Evolutionary conservation across 495 filamentous ascomycete genomes (phyloP).

Genomic region (Aspergillus indologenus): DNA sequence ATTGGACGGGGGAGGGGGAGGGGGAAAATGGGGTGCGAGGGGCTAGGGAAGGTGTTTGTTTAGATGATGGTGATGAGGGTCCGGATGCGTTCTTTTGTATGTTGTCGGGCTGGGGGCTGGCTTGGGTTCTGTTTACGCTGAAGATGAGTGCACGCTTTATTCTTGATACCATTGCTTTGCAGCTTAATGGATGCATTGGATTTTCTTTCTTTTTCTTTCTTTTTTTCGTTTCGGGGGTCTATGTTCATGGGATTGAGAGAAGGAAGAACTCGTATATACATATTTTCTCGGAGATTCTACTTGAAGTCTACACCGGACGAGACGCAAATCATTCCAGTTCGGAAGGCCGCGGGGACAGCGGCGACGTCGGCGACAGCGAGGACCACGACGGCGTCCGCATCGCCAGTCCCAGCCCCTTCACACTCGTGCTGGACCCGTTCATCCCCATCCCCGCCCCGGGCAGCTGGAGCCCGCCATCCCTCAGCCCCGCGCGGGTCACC

Average conservation of each 20-base stretch:
- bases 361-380: conserved; percentile 33
- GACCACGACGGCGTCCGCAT: conserved; percentile 39
- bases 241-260: too few species aligned
- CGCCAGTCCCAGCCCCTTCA: conserved; percentile 42
- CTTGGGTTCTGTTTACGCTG: too few species aligned
- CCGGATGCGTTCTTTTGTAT: too few species aligned
- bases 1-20: too few species aligned
- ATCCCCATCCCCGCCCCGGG: conserved; percentile 21
- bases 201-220: background rate
- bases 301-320: too few species aligned
- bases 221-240: too few species aligned
- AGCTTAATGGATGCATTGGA: background rate
- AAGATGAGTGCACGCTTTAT: too few species aligned
- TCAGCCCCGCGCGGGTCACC: conserved; percentile 63
- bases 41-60: conserved; percentile 1
- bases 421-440: conserved; percentile 29
- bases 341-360: conserved; percentile 24
- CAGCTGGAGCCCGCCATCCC: conserved; percentile 28
- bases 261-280: background rate
- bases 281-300: too few species aligned
- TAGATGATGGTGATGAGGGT: too few species aligned
- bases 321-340: background rate
- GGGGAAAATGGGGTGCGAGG: background rate
- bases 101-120: too few species aligned
- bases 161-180: background rate